Evolutionary conservation across 441 rosid species (phyloP).

Genomic region (Isatis lusitanica): DNA sequence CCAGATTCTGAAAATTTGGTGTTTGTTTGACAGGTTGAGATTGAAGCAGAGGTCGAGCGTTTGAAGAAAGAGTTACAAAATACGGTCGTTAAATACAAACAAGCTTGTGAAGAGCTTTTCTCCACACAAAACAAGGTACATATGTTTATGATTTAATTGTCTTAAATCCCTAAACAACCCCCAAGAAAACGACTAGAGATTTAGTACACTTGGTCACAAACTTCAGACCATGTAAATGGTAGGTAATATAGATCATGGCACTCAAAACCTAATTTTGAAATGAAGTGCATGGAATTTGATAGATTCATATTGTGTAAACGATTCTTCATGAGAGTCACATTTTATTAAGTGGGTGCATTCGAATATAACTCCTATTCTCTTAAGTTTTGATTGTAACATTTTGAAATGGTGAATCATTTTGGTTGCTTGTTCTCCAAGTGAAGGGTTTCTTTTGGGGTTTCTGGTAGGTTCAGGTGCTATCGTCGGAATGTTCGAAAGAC

Average conservation of each 20-base stretch:
- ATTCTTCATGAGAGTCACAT: too few relatives aligned
- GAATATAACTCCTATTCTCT: too few relatives aligned
- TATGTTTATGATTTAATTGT: neutral
- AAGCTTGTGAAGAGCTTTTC: constrained; percentile 73
- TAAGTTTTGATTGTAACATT: neutral
- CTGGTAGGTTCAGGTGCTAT: constrained; percentile 56
- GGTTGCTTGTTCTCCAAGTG: constrained; percentile 3
- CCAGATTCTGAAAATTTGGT: neutral
- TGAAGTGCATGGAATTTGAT: too few relatives aligned
- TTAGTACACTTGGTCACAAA: too few relatives aligned
- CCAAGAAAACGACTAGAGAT: neutral
- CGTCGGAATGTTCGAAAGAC: constrained; percentile 64
- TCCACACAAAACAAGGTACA: constrained; percentile 69
- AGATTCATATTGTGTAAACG: too few relatives aligned
- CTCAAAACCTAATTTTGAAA: too few relatives aligned
- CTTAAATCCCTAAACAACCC: neutral
- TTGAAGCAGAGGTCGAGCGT: constrained; percentile 60
- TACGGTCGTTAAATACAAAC: constrained; percentile 59
- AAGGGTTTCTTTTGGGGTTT: neutral
- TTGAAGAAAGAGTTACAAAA: constrained; percentile 62
- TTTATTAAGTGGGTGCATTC: too few relatives aligned
- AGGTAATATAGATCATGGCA: too few relatives aligned
- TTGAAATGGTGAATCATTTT: neutral
- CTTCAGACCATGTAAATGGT: too few relatives aligned
- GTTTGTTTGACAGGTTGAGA: constrained; percentile 49